A percentile compares a stretch with the other conserved stretches of the same genome.
Evolutionary conservation across 352 stramenopile genomes (phyloP).

Genomic region (Phytophthora megakarya): DNA sequence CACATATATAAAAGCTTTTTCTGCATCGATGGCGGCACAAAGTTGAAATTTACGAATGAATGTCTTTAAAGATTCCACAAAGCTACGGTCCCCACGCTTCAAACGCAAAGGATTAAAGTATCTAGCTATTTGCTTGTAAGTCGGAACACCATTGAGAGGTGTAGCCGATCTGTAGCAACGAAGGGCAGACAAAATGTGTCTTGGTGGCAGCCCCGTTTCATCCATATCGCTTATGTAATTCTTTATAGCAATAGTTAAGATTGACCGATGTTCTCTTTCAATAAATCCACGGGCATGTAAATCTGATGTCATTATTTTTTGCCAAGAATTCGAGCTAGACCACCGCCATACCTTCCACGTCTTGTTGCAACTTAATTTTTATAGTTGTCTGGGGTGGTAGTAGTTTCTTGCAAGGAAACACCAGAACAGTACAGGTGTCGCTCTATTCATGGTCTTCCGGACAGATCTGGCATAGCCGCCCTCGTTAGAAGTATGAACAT

Average conservation of each 20-base stretch:
- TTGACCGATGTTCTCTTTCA: background rate
- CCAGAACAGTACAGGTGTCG: background rate
- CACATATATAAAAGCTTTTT: too few relatives aligned
- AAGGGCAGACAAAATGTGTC: slow-evolving; percentile 3
- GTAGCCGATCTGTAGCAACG: background rate
- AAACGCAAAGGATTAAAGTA: too few relatives aligned
- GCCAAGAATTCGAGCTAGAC: background rate
- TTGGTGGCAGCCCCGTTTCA: background rate
- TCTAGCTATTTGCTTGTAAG: background rate
- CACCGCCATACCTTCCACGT: slow-evolving; percentile 8
- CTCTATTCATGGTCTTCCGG: background rate
- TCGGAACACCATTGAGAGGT: background rate
- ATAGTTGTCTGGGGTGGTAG: background rate
- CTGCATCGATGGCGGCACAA: too few relatives aligned
- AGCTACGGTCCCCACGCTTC: too few relatives aligned
- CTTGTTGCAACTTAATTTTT: background rate
- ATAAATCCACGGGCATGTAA: background rate
- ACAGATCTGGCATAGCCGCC: background rate
- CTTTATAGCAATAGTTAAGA: background rate
- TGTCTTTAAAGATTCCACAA: too few relatives aligned
- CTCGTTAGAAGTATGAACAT: background rate
- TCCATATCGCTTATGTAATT: slow-evolving; percentile 10
- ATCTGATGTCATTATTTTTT: background rate
- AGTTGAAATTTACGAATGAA: too few relatives aligned
- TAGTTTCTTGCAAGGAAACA: background rate